Evolutionary conservation across 345 rosid genomes (phyloP), one percentile per base, ranked within the genome.

Genomic region (Eucalyptus melliodora): DNA sequence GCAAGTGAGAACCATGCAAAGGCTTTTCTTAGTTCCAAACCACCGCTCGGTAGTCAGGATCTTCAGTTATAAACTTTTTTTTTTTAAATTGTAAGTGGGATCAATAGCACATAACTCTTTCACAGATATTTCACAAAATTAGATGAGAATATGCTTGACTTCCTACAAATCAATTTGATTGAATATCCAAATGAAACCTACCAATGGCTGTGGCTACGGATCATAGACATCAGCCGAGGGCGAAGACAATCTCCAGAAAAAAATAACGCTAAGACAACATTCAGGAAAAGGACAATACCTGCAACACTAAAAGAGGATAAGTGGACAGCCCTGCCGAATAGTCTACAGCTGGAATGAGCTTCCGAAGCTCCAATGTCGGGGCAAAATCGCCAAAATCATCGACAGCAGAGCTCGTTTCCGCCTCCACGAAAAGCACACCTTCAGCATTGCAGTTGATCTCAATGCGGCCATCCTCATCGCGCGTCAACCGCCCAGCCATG

Each of bases 371-470:
- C 92, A 94, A 91, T 26, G 98, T 95, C 34, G 99, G 99, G 44
- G 99, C 97, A 44, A 97, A 97, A 87, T 97, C 99, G 1, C 98
- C 99, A 27, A 97, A 96, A 87, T 97, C 99, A 82, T 95, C 98
- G 67, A 97, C 90, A 13, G 91, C 90, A 15, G 98, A 92, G 50
- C 81, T 91, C 3, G 99, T 95, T 88, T 97, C 97, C 0, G 99
- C 99, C 88, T 93, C 95, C 56, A 97, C 99, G 59, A 97, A 91
- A 49, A 97, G 95, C 86, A 97, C 99, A 4, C 99, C 98, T 88
- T 95, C 96, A 10, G 92, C 99, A 89, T 97, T 95, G 91, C 99
- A 97, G 62, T 96, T 92, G 44, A 97, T 96, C 97, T 97, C 99
- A 85, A 97, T 95, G 86, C 99, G 96, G n/a, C 99, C 99, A 23